Conservation (phyloP, 768 basidiomycete species). For the Podaxis sp. region DNA sequence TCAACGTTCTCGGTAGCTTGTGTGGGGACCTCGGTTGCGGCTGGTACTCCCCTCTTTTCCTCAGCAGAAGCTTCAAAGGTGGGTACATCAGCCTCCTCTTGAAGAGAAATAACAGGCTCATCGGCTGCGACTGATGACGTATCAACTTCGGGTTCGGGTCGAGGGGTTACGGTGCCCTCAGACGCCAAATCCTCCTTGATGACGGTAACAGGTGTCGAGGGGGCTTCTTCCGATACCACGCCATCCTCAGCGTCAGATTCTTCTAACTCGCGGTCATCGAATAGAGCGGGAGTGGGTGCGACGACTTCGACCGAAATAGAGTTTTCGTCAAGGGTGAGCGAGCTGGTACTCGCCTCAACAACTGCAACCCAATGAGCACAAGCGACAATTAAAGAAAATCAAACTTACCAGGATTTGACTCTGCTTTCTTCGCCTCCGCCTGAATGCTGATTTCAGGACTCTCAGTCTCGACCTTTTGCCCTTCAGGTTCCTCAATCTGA, state of each 20-base stretch:
- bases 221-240: neutral
- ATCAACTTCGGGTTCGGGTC: slow-evolving; percentile 1
- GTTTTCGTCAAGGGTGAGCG: neutral
- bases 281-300: neutral
- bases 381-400: neutral
- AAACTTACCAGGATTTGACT: neutral
- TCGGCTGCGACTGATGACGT: neutral
- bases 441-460: neutral
- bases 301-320: slow-evolving; percentile 7
- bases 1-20: neutral
- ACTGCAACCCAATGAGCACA: neutral
- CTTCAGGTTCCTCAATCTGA: slow-evolving; percentile 2
- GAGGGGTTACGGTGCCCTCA: neutral
- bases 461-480: neutral
- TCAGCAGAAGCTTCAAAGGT: neutral
- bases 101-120: neutral
- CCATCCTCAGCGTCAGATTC: slow-evolving; percentile 3
- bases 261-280: slow-evolving; percentile 1
- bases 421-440: neutral
- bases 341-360: neutral
- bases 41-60: neutral
- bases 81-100: neutral
- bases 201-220: neutral
- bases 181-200: neutral
- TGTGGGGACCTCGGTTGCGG: neutral